Conservation (phyloP, 2,329 filamentous ascomycete species). For the Seiridium cupressi region DNA sequence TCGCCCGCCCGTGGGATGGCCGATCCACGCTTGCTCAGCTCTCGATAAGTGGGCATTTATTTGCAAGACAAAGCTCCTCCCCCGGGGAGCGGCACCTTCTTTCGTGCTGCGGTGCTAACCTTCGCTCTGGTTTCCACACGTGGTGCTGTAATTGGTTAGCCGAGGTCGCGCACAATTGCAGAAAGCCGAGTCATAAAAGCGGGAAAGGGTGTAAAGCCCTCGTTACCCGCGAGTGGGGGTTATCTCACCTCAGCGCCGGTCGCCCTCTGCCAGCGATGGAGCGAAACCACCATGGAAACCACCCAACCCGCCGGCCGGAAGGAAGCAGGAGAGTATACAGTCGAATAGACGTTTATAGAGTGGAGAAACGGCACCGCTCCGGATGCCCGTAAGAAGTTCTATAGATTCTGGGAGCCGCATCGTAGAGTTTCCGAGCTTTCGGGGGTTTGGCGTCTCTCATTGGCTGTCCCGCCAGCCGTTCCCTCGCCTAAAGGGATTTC, state of each 20-base stretch:
- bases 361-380: conserved; percentile 8
- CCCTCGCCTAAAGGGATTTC: conserved; percentile 7
- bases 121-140: neutral
- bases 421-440: conserved; percentile 6
- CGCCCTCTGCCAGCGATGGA: neutral
- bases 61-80: neutral
- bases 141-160: conserved; percentile 2
- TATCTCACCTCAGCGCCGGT: neutral
- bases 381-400: neutral
- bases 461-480: neutral
- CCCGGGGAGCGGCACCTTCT: neutral
- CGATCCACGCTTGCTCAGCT: neutral
- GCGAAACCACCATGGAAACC: neutral
- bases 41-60: neutral
- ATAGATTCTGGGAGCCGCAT: neutral
- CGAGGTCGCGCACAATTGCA: neutral
- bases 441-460: neutral
- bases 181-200: neutral
- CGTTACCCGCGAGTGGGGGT: conserved; percentile 6
- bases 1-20: neutral
- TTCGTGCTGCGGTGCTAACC: neutral
- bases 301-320: neutral
- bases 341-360: conserved; percentile 5
- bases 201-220: neutral
- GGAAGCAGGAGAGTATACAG: neutral